These are phyloP conservation scores for Funneliformis caledonium DNA, from an alignment of 371 early-diverging fungal genomes.

Conservation along the genomic window DNA sequence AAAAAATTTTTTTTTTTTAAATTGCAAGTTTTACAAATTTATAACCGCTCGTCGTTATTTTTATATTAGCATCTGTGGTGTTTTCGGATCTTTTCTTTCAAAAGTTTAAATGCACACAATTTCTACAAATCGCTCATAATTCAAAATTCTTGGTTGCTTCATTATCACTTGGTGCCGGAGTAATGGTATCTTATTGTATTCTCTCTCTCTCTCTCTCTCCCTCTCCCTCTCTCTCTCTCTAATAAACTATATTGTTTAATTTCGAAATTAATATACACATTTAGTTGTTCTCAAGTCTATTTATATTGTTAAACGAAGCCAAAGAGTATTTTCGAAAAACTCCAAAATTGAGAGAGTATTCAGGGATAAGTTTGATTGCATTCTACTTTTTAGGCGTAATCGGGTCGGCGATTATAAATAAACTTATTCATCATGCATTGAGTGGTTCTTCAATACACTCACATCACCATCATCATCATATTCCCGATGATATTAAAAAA, in stretches of 20 bases:
- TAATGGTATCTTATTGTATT: constrained; percentile 20
- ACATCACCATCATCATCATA: background rate
- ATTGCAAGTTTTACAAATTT: no score
- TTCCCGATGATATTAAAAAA: background rate
- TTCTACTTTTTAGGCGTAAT: constrained; percentile 40
- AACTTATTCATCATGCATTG: background rate
- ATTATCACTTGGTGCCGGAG: constrained; percentile 34
- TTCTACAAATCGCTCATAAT: background rate
- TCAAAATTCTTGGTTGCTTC: constrained; percentile 29
- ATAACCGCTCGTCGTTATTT: background rate
- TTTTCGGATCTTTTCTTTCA: constrained; percentile 24
- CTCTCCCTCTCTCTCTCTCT: background rate
- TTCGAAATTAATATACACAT: background rate
- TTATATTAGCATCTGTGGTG: constrained; percentile 18
- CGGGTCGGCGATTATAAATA: constrained; percentile 25
- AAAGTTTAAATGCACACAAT: background rate
- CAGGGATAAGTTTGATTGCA: background rate
- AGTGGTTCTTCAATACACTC: constrained; percentile 4
- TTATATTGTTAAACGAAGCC: constrained; percentile 31
- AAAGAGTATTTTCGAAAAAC: background rate
- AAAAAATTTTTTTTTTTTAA: no score
- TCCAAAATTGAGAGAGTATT: background rate
- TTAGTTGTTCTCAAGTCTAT: constrained; percentile 40
- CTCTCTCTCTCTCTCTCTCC: no score
- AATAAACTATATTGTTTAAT: background rate